Evolutionary conservation across 805 yeast genomes (phyloP), one percentile per base, ranked within the genome.

Genomic region (Sugiyamaella marilandica): DNA sequence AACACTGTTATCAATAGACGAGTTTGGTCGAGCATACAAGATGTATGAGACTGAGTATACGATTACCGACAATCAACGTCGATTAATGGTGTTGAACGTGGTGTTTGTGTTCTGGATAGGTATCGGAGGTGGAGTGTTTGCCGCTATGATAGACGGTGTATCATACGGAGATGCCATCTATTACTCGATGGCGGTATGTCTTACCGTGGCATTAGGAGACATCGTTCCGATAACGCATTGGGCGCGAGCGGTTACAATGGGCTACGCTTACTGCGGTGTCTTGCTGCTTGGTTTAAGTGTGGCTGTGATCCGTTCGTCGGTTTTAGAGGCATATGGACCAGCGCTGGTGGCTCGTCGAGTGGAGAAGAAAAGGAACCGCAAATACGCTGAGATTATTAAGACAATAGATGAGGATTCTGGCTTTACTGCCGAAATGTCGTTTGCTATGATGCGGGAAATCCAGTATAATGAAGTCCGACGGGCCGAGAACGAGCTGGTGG

Each of bases 141-240:
- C 79, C 0, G 60, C 68, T 2, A 52, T 82, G 45, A 58, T 81
- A 37, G 31, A 34, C 13, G 65, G 72, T 41, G 61, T 81, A 9
- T 71, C 76, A 0, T 86, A 77, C 63, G 89, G 90, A 0, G 74
- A 81, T n/a, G 81, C 87, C 0, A 64, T 87, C 45, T 89, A 87
- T 64, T 87, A 78, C 65, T 82, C 89, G 60, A 78, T 80, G 10
- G 89, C 86, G 1, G 82, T 95, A 0, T 70, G 85, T 37, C 71
- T 87, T 46, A 90, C 97, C 1, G 78, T 90, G 29, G 97, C 97
- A 0, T 72, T 84, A 14, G 96, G 96, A 36, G 94, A 86, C 60
- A 74, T 84, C 33, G 71, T 76, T 0, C 91, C 96, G 0, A 35
- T 53, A 0, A 67, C 76, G 1, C 69, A 74, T 1, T 80, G 81